Percentiles rank a stretch among this genome's conserved stretches.
These are phyloP conservation scores for Chenopodium berlandieri DNA, from an alignment of 148 eudicot genomes.

Conservation along the genomic window DNA sequence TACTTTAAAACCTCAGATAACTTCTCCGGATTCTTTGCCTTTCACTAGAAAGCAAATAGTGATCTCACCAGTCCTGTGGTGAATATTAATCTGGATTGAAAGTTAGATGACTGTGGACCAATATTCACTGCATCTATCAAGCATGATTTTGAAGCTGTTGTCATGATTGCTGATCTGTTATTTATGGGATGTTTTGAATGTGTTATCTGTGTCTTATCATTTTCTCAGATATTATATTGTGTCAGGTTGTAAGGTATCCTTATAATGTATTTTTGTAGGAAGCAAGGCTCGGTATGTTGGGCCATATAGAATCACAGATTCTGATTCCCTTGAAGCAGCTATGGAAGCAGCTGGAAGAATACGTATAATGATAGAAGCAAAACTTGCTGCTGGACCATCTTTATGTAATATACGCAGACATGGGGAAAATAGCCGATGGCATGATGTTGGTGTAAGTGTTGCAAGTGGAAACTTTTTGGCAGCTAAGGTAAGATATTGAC, in stretches of 20 bases:
- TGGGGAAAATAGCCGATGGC: conserved; percentile 82
- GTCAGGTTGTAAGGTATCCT: not conserved
- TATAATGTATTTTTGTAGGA: conserved; percentile 42
- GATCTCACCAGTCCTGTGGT: too few relatives aligned
- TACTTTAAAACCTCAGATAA: too few relatives aligned
- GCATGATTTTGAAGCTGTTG: too few relatives aligned
- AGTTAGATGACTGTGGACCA: too few relatives aligned
- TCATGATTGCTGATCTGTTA: too few relatives aligned
- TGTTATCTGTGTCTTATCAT: too few relatives aligned
- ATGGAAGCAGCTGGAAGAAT: conserved; percentile 95
- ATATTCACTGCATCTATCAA: too few relatives aligned
- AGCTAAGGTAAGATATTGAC: conserved; percentile 62
- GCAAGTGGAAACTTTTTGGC: conserved; percentile 96
- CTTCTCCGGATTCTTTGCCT: too few relatives aligned
- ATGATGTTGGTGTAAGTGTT: conserved; percentile 90
- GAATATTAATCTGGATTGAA: too few relatives aligned
- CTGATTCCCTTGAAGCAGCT: conserved; percentile 79
- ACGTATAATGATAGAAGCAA: conserved; percentile 75
- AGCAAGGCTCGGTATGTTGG: conserved; percentile 73
- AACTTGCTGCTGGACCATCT: conserved; percentile 94
- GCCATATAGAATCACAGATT: conserved; percentile 79
- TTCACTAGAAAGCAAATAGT: too few relatives aligned
- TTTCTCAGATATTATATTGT: too few relatives aligned
- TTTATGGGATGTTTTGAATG: too few relatives aligned
- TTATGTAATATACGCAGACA: conserved; percentile 81